Evolutionary conservation across 2,329 filamentous ascomycete species (phyloP).

Genomic region (Fusarium sp.): DNA sequence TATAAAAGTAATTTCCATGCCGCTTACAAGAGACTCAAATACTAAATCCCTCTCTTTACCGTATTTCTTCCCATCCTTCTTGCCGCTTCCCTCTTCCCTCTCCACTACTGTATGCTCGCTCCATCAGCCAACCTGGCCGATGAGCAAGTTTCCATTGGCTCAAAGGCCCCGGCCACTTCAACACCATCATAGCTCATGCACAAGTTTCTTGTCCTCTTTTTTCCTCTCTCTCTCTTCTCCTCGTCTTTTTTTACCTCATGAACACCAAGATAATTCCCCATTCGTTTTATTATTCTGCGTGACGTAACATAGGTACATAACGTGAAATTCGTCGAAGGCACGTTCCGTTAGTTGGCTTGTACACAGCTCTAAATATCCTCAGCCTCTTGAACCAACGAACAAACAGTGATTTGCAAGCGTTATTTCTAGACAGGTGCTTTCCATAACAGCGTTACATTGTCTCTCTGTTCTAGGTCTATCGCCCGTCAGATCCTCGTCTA

Average conservation of each 20-base stretch:
- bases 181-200: constrained; percentile 37
- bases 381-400: constrained; percentile 24
- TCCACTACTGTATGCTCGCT: constrained; percentile 36
- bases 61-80: constrained; percentile 7
- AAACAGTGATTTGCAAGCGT: constrained; percentile 8
- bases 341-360: constrained; percentile 16
- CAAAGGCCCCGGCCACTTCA: constrained; percentile 37
- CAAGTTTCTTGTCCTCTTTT: constrained; percentile 17
- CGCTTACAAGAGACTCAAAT: background rate
- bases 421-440: constrained; percentile 10
- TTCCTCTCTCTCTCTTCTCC: background rate
- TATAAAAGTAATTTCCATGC: background rate
- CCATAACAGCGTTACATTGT: constrained; percentile 24
- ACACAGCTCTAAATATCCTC: constrained; percentile 2
- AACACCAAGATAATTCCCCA: background rate
- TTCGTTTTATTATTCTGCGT: background rate
- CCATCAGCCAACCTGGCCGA: constrained; percentile 46
- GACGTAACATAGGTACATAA: constrained; percentile 8
- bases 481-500: constrained; percentile 35
- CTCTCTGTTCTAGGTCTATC: constrained; percentile 20
- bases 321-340: constrained; percentile 12
- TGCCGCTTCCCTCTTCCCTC: constrained; percentile 25
- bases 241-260: constrained; percentile 16
- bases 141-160: constrained; percentile 64
- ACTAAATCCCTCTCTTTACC: background rate